Base-by-base conservation (phyloP, 2,329 filamentous ascomycete species). In the Nemania serpens region DNA sequence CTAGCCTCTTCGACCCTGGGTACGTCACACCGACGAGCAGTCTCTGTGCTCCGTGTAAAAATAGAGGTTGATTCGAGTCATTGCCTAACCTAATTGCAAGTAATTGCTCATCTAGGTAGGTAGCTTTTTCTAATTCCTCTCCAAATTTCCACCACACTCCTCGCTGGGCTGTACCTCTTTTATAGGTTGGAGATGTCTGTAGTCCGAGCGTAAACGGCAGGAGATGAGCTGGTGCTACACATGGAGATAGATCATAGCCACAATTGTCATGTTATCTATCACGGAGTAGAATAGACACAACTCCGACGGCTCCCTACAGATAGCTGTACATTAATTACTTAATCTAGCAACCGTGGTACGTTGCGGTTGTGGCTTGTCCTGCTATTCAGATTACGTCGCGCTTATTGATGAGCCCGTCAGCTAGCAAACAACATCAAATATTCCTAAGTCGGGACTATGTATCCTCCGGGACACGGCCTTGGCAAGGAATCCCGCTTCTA, bases 271-370 rank as follows among this genome's bases (percentile, higher is more conserved):
- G 13, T 15, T 33, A 52, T 47, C 41, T 55, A 59, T 55, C 51
- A 10, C 51, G 50, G 50, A 59, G 29, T 45, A 37, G 55, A 61
- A 51, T 18, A 55, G 55, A 25, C 33, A 59, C 47, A 18, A 18
- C 41, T 45, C 46, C 51, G 36, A 48, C 47, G 47, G 55, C 20
- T 45, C 34, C 55, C 46, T 37, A 25, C 55, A 12, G 45, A 18
- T 37, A 25, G 29, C 37, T 34, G 43, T 41, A 41, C 36, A 25
- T 39, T 20, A 46, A 51, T n/a, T 29, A 55, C 10, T 2, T 43
- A 20, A 10, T 41, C 18, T 45, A 45, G 47, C 17, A 50, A 39
- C 41, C 39, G 29, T 18, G 18, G 5, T 34, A 1, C 22, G n/a
- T 53, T 20, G 42, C 34, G 20, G 33, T 20, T 53, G 49, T 34